Percentiles rank a stretch among this genome's conserved stretches.
Evolutionary conservation across 192 early-diverging fungal genomes (phyloP).

Genomic region (Ramicandelaber brevisporus): DNA sequence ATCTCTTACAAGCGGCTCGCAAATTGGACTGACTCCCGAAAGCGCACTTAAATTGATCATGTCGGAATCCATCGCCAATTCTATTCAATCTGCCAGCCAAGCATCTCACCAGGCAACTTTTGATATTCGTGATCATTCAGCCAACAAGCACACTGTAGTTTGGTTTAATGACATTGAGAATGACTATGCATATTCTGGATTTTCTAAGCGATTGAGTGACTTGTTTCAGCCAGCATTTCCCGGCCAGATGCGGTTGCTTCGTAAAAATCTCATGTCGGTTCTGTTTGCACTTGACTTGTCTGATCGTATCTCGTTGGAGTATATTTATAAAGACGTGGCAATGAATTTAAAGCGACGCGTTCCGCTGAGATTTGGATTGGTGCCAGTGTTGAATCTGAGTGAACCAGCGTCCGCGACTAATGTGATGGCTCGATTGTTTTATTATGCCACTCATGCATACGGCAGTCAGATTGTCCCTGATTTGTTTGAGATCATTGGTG

Average conservation of each 20-base stretch:
- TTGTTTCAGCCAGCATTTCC: constrained; percentile 31
- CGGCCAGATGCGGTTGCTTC: constrained; percentile 44
- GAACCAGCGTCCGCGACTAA: constrained; percentile 6
- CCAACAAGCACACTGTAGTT: constrained; percentile 20
- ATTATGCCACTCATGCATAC: constrained; percentile 4
- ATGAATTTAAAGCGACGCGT: constrained; percentile 35
- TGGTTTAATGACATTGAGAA: constrained; percentile 89
- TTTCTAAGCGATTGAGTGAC: constrained; percentile 24
- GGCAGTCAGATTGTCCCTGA: too few species aligned
- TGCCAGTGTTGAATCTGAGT: constrained; percentile 27
- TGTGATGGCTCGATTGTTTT: constrained; percentile 9
- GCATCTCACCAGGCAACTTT: constrained; percentile 23
- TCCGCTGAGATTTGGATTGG: constrained; percentile 70
- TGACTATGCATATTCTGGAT: constrained; percentile 45
- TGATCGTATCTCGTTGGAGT: constrained; percentile 18
- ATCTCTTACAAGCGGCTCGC: too few species aligned
- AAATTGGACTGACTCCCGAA: too few species aligned
- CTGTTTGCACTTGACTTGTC: constrained; percentile 52
- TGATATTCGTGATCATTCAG: constrained; percentile 45
- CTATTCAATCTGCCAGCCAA: not conserved
- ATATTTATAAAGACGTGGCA: constrained; percentile 30
- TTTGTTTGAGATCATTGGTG: too few species aligned
- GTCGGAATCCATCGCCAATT: too few species aligned
- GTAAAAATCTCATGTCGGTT: constrained; percentile 50
- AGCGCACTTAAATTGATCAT: too few species aligned